Evolutionary conservation across 257 asterid genomes (phyloP), one percentile per base, ranked within the genome.

Genomic region (Forsythia suspensa): DNA sequence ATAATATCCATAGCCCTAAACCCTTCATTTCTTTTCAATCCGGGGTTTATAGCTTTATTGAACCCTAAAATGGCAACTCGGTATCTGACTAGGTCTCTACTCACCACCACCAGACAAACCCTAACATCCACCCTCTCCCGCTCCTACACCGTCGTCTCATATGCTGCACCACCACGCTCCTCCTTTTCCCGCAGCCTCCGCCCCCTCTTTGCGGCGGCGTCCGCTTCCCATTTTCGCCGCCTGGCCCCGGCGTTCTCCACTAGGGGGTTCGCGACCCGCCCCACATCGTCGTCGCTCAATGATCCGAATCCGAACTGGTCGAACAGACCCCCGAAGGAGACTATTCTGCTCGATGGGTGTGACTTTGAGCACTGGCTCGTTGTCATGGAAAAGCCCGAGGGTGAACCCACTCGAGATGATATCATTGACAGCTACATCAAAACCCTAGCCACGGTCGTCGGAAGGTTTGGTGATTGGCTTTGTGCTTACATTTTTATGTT

Each of bases 311-410:
- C 97, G 38, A 95, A 95, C 84, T 93, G 93, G 94, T 87, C 97
- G 21, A 94, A 92, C 57, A 94, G 98, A 0, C 99, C 98, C n/a
- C 99, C 98, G 0, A 94, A 92, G 83, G 98, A 96, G 94, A 94
- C 98, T 11, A 92, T 95, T 77, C 52, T 94, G 82, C 97, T 96
- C 38, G 99, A 94, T 61, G 99, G 98, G 1, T 96, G 99, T 76
- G 99, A 96, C 86, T 96, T 96, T 39, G 98, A 94, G 87, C 99
- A 96, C 81, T 96, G 97, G 98, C 98, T 96, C 16, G 94, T 96
- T 72, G 99, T 96, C 44, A 63, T 95, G 91, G 99, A 95, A 87
- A 87, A 87, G 80, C 99, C 99, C 11, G 94, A 91, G 57, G 94
- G 86, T 1, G 92, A 91, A 11, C 85, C 88, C 0, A 92, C 93